Evolutionary conservation across 805 yeast species (phyloP), one percentile per base, ranked within the genome.

Genomic region (Metahyphopichia silvanorum): DNA sequence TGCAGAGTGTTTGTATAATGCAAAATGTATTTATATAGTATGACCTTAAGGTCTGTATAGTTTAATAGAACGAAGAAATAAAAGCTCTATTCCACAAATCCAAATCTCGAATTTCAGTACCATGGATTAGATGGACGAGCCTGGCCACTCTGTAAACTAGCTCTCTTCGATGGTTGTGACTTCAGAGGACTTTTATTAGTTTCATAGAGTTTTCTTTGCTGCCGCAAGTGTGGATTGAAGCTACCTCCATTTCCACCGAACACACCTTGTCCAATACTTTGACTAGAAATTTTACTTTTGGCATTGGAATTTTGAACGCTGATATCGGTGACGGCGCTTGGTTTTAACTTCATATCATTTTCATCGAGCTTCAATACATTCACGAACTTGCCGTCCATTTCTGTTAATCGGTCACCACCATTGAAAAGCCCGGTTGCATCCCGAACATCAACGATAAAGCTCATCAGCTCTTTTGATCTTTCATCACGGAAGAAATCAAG

Each of bases 361-460:
- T 37, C 35, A 32, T 56, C 63, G 27, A 55, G 57, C n/a, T 40
- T 34, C 6, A 56, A 27, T 4, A 55, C 54, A 25, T 49, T 45
- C 8, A 54, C 55, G 20, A 53, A 39, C 18, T 35, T 34, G 6
- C 34, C 35, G 13, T 39, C 46, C 29, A 33, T 42, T 5, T 33
- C 37, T 4, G 34, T 27, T 6, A 31, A 12, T 26, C 53, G 40
- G 13, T 23, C 13, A 6, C 79, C 80, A 10, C 69, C 71, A 33
- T 74, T 70, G 56, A 72, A 81, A 14, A 82, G 53, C 2, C 89
- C 89, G 0, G 87, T 79, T 1, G 73, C 56, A 43, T 82, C 88
- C 32, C 66, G 62, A 16, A 82, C 63, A 10, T 60, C 52, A 3
- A 82, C 73, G 27, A 53, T 56, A 47, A 76, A 84, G 2, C 78